phyloP scores from a whole-genome alignment of 768 basidiomycete species.

The Ephemerocybe angulata region DNA sequence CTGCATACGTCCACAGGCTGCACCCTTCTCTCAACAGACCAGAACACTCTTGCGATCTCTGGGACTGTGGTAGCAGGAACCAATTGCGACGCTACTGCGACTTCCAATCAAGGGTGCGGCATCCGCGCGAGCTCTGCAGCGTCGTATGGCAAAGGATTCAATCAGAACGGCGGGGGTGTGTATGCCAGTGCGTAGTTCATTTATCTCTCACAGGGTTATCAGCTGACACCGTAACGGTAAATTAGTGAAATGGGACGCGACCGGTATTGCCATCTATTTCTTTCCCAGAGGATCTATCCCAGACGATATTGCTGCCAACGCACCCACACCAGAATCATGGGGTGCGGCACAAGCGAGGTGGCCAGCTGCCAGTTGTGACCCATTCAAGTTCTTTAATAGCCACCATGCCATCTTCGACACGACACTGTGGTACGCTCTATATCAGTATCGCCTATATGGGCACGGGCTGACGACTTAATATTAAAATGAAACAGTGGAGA shows the following conservation, averaged over 20 bases:
- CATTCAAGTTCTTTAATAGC: constrained; percentile 72
- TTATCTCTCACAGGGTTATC: constrained; percentile 8
- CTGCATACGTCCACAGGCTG: constrained; percentile 78
- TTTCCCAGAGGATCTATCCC: constrained; percentile 76
- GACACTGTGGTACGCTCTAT: constrained; percentile 63
- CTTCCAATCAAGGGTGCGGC: constrained; percentile 80
- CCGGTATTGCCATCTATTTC: constrained; percentile 78
- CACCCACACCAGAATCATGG: constrained; percentile 77
- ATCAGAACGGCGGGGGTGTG: constrained; percentile 79
- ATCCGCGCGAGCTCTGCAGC: constrained; percentile 54
- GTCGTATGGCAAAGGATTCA: constrained; percentile 85
- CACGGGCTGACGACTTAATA: not conserved
- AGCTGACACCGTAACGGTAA: constrained; percentile 5
- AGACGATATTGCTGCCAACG: constrained; percentile 64
- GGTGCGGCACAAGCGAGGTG: constrained; percentile 74
- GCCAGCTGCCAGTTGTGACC: constrained; percentile 71
- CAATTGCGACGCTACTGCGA: constrained; percentile 67
- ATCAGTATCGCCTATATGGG: constrained; percentile 2
- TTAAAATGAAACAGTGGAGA: constrained; percentile 55
- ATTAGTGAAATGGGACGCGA: constrained; percentile 72
- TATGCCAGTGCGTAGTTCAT: constrained; percentile 71
- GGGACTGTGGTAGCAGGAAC: constrained; percentile 66
- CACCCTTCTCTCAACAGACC: constrained; percentile 47
- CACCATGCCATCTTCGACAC: constrained; percentile 84
- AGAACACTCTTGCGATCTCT: constrained; percentile 49